Base-by-base conservation (phyloP, 2,329 filamentous ascomycete species). In the Lasiodiplodia hormozganensis region DNA sequence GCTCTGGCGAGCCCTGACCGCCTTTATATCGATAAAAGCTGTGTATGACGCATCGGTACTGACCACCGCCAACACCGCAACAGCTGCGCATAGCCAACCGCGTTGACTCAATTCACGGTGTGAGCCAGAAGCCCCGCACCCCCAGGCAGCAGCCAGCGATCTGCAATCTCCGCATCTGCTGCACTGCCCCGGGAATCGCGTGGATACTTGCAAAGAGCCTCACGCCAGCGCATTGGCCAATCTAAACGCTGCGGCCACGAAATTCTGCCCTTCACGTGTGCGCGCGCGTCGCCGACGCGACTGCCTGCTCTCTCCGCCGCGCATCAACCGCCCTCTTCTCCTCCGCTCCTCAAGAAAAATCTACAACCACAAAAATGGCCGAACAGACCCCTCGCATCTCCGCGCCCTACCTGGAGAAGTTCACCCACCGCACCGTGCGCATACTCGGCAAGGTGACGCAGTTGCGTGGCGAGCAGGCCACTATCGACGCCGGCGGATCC, bases 381-480 rank as follows among this genome's bases (percentile, higher is more conserved):
- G 85, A 94, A 76, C 83, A 90, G 74, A 89, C 93, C 60, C 95
- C 96, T 36, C 94, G 96, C 79, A 89, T 97, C 78, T 93, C 92
- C 58, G 91, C 92, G 65, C 83, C 86, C 51, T 92, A 95, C 81
- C 90, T 98, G 69, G 88, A 93, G 77, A 85, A 86, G 76, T 97
- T 94, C 82, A 80, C 82, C 62, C 81, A 87, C 76, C 83, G 88
- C 72, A 92, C 92, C 70, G 92, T 98, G 71, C 94, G 94, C 74
- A 85, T 98, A 67, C 86, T 97, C 5, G 96, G 96, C 75, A 94
- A 91, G 75, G 94, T 98, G 57, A 87, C 88, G 4, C 90, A 96
- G 75, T 85, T 98, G 28, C 90, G 90, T 64, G 94, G 94, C 72
- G 92, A 96, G 65, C 87, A 88, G 62, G 95, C 94, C 0, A 88